Evolutionary conservation across 495 filamentous ascomycete genomes (phyloP), one percentile per base, ranked within the genome.

Genomic region (Aspergillus heteromorphus): DNA sequence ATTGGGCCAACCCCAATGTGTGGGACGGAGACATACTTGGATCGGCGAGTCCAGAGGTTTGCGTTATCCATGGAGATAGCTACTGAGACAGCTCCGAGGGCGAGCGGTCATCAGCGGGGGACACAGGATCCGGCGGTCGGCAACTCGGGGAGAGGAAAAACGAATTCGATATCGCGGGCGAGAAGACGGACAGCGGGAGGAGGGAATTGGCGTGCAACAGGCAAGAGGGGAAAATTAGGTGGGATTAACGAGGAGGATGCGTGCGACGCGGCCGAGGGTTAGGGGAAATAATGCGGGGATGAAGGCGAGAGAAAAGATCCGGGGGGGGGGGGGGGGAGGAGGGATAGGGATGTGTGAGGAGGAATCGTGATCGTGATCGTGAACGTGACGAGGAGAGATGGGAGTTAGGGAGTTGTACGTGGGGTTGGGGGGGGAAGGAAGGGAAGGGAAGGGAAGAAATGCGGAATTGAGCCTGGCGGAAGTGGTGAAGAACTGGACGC

Each of bases 41-140:
- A 84, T 72, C 91, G 88, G 69, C 91, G 87, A 79, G 86, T 90
- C 91, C 91, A 96, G 82, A 95, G 71, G 62, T 80, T 82, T 71
- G 80, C 81, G 67, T 83, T 83, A 74, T 85, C 83, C 81, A 84
- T 87, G 59, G 65, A 69, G 59, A 60, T 65, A 65, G 66, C 59
- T 67, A 60, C 63, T 66, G 62, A 69, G 65, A 66, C 65, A 64
- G 69, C 65, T 67, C 67, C 63, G 62, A 67, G 68, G 68, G 63
- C 59, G 65, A 71, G 66, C 70, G 72, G 67, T 74, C 67, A 72
- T 71, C 64, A 66, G 57, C 10, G 48, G 47, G 21, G 36, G 34
- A 48, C 17, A 60, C 43, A 29, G 43, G 43, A 47, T 47, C 9
- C 21, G 43, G 42, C 42, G 43, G 43, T n/a, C n/a, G 43, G 23